phyloP scores from a whole-genome alignment of 495 filamentous ascomycete species.

The Lasiosphaeris hirsuta region DNA sequence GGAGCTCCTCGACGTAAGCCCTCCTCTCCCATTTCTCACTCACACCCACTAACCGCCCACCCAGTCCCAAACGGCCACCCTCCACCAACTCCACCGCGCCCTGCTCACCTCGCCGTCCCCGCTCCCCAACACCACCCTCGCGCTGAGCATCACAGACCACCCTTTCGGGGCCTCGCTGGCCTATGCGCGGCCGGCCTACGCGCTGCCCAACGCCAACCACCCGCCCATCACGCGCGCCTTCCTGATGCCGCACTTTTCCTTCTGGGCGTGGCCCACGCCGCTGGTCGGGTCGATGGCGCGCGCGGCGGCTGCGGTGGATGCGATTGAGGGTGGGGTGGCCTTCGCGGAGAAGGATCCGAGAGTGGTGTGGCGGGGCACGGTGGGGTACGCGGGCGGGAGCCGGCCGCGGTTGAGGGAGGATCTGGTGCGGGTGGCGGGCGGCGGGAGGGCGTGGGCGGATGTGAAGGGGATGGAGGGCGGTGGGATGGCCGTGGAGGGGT shows the following conservation, averaged over 20 bases:
- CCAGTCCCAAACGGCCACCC: too few species aligned
- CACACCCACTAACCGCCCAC: too few species aligned
- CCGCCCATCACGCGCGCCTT: constrained; percentile 44
- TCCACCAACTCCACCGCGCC: too few species aligned
- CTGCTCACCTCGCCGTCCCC: constrained; percentile 34
- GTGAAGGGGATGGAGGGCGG: constrained; percentile 46
- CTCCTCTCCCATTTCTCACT: too few species aligned
- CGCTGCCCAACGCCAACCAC: constrained; percentile 34
- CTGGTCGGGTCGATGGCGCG: constrained; percentile 56
- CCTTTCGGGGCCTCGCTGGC: constrained; percentile 32
- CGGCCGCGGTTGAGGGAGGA: constrained; percentile 40
- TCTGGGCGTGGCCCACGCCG: constrained; percentile 66
- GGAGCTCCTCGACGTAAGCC: too few species aligned
- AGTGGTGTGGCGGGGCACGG: constrained; percentile 65
- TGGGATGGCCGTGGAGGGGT: constrained; percentile 45
- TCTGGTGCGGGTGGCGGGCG: constrained; percentile 31
- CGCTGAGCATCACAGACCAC: constrained; percentile 38
- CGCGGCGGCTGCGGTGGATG: constrained; percentile 42
- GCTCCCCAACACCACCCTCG: constrained; percentile 59
- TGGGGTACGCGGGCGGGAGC: constrained; percentile 42
- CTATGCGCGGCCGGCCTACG: constrained; percentile 37
- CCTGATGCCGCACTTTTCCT: constrained; percentile 75
- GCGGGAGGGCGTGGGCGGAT: constrained; percentile 43
- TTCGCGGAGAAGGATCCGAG: constrained; percentile 56
- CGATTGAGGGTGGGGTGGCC: constrained; percentile 21